Evolutionary conservation across 257 asterid species (phyloP).

Genomic region (Lycium barbarum): DNA sequence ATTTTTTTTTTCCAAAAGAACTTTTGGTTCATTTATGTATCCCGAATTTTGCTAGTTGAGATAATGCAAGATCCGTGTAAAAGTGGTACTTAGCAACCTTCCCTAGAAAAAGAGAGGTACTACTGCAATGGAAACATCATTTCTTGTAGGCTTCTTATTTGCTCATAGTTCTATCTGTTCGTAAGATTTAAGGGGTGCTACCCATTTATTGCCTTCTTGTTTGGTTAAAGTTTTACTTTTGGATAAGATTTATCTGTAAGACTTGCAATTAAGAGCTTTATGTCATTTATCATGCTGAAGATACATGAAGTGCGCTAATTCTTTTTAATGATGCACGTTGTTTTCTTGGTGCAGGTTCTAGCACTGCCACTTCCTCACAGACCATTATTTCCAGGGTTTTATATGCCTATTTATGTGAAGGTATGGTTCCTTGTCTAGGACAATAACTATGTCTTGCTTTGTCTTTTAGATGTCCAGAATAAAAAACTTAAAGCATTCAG

Average conservation of each 20-base stretch:
- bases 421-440: slow-evolving; percentile 50
- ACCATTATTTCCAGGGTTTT: slow-evolving; percentile 94
- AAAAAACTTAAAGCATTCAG: neutral
- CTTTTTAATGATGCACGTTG: neutral
- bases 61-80: neutral
- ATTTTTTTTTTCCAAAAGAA: neutral
- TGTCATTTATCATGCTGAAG: neutral
- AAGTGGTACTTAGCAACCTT: slow-evolving; percentile 4
- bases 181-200: neutral
- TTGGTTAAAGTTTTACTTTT: neutral
- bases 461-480: neutral
- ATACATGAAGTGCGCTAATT: neutral
- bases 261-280: neutral
- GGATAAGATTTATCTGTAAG: neutral
- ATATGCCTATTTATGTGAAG: slow-evolving; percentile 95
- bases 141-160: slow-evolving; percentile 22
- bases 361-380: slow-evolving; percentile 74
- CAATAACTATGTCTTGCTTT: neutral
- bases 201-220: neutral
- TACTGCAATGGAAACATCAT: neutral
- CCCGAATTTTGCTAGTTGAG: slow-evolving; percentile 7
- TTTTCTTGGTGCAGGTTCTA: slow-evolving; percentile 61
- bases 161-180: neutral
- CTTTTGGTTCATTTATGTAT: neutral
- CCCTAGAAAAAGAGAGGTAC: slow-evolving; percentile 16